Percentiles rank a stretch among this genome's conserved stretches.
Evolutionary conservation across 2,329 filamentous ascomycete genomes (phyloP).

Genomic region (Xenosphaeropsis pyriputrescens): DNA sequence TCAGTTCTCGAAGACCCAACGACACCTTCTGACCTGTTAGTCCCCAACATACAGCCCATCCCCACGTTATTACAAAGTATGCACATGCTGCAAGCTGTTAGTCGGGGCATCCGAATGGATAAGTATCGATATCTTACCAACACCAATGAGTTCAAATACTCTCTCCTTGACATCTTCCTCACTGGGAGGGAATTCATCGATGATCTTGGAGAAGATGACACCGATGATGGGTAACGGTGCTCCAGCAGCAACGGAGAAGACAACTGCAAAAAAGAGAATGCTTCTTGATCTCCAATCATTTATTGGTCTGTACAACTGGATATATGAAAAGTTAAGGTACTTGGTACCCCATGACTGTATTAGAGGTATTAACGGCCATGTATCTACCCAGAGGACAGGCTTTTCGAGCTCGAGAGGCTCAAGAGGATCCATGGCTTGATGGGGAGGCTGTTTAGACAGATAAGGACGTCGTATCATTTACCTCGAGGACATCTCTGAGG

Average conservation of each 20-base stretch:
- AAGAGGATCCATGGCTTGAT: no score
- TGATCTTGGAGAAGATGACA: constrained; percentile 47
- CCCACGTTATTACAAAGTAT: constrained; percentile 32
- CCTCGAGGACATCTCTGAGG: no score
- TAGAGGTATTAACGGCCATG: no score
- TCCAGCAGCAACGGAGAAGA: constrained; percentile 39
- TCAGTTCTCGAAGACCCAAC: constrained; percentile 26
- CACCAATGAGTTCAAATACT: constrained; percentile 22
- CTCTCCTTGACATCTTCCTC: constrained; percentile 24
- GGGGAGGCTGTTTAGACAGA: no score
- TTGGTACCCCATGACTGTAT: no score
- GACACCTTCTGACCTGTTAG: constrained; percentile 32
- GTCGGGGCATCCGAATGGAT: background rate
- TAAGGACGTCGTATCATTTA: no score
- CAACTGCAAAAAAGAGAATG: constrained; percentile 22
- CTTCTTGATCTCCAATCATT: constrained; percentile 20
- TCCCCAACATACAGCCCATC: constrained; percentile 32
- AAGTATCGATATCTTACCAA: constrained; percentile 5
- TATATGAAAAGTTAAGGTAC: constrained; percentile 21
- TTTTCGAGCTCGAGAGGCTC: no score
- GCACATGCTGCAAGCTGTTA: constrained; percentile 19
- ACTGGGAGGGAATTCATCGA: constrained; percentile 38
- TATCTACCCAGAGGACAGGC: no score
- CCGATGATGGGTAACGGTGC: constrained; percentile 48
- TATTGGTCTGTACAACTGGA: constrained; percentile 29